Evolutionary conservation across 164 flowering plant species (phyloP), one percentile per base, ranked within the genome.

Genomic region (Stephania cephalantha): DNA sequence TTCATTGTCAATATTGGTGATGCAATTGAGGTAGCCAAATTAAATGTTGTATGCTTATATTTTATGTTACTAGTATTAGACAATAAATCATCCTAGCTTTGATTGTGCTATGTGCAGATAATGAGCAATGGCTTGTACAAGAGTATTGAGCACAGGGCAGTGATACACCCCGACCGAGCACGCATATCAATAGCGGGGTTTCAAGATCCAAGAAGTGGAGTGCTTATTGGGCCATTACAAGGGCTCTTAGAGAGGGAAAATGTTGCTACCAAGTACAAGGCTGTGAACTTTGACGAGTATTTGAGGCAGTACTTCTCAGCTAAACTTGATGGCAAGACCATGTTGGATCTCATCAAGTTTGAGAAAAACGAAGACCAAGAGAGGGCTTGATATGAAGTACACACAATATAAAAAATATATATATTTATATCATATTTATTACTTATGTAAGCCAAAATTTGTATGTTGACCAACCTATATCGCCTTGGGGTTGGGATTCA

Each of bases 121-220:
- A 58, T 85, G 76, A 87, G 87, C 81, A 88, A 87, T 78, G 87
- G 88, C 8, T 68, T 66, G 45, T 86, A 85, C 78, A 82, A 77
- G 45, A 87, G 89, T 81, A 81, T 86, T 29, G 87, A 87, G 77
- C 90, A 87, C 77, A 84, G 88, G 75, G 88, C 84, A 1, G 82
- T 89, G 0, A 76, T 86, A n/a, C 78, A 84, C 70, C 74, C 74
- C 6, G 74, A 79, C 30, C 84, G 80, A 75, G 87, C 85, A 69
- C 76, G 89, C 3, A 77, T 86, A 18, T 87, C 90, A 2, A 81
- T 86, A 10, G 88, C 87, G 6, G 85, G 81, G 53, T 87, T 88
- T 79, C 83, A 82, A 53, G 73, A 78, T 29, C 85, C 83, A 70
- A 77, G 74, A 3, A 4, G 68, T 10, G 66, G n/a, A 0, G 35